Evolutionary conservation across 2,329 filamentous ascomycete species (phyloP).

Genomic region (Huntiella decipiens): DNA sequence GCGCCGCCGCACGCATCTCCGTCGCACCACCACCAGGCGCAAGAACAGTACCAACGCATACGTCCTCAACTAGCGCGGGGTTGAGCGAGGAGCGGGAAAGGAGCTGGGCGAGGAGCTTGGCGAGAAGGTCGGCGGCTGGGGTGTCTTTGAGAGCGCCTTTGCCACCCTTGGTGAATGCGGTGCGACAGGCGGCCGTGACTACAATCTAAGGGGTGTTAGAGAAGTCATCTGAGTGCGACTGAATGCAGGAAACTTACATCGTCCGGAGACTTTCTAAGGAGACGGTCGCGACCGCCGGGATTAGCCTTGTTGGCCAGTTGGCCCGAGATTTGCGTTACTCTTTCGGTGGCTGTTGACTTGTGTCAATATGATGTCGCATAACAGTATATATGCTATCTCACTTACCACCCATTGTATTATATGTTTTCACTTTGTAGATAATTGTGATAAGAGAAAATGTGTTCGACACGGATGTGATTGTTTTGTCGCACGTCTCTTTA

Average conservation of each 20-base stretch:
- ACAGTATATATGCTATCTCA: not conserved
- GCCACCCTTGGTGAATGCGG: slow-evolving; percentile 78
- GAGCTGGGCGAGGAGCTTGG: slow-evolving; percentile 63
- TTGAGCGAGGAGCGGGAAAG: slow-evolving; percentile 77
- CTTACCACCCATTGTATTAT: slow-evolving; percentile 11
- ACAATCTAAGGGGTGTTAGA: slow-evolving; percentile 43
- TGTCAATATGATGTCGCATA: not conserved
- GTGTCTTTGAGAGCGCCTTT: slow-evolving; percentile 96
- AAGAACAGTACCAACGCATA: slow-evolving; percentile 79
- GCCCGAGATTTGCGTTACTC: slow-evolving; percentile 40
- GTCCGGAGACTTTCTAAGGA: slow-evolving; percentile 47
- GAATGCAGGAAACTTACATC: slow-evolving; percentile 29
- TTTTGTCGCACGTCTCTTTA: too few relatives aligned
- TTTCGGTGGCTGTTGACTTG: slow-evolving; percentile 28
- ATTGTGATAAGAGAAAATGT: not conserved
- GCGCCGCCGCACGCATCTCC: slow-evolving; percentile 81
- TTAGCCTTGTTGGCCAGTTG: slow-evolving; percentile 43
- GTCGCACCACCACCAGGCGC: slow-evolving; percentile 87
- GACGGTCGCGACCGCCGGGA: slow-evolving; percentile 30
- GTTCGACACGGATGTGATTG: too few relatives aligned
- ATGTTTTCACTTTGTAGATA: not conserved
- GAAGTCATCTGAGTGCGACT: not conserved
- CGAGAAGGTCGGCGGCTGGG: slow-evolving; percentile 64
- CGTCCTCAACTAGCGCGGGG: slow-evolving; percentile 73
- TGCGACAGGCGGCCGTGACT: slow-evolving; percentile 79